These are phyloP conservation scores for Epichloe uncinata DNA, from an alignment of 2,329 filamentous ascomycete genomes.

Conservation along the genomic window DNA sequence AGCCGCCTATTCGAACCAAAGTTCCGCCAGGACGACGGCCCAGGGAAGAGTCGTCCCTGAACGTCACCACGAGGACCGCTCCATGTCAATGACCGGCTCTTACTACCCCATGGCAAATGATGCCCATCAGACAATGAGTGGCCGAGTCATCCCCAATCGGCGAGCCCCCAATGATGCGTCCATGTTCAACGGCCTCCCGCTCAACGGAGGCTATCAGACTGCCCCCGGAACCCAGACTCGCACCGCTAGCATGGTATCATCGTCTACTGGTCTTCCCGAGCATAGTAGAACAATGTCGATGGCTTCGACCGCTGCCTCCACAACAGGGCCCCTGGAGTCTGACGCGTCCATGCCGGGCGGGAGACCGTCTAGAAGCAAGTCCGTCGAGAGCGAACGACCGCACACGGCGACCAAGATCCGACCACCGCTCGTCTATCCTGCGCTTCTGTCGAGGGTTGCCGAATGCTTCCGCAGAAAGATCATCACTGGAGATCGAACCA, in stretches of 20 bases:
- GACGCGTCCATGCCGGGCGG: constrained; percentile 36
- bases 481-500: constrained; percentile 72
- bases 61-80: constrained; percentile 76
- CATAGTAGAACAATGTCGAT: constrained; percentile 71
- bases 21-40: constrained; percentile 67
- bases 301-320: constrained; percentile 69
- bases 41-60: constrained; percentile 88
- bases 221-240: constrained; percentile 42
- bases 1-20: constrained; percentile 51
- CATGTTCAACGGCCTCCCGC: constrained; percentile 22
- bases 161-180: constrained; percentile 31
- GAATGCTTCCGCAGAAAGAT: constrained; percentile 88
- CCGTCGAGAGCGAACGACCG: constrained; percentile 41
- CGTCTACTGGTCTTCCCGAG: constrained; percentile 33
- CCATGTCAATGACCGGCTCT: constrained; percentile 87
- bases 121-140: constrained; percentile 85
- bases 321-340: constrained; percentile 50
- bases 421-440: constrained; percentile 84
- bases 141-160: constrained; percentile 72
- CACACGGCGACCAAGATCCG: constrained; percentile 45
- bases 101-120: constrained; percentile 57
- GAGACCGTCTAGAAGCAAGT: constrained; percentile 44
- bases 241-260: constrained; percentile 50
- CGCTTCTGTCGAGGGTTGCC: constrained; percentile 81
- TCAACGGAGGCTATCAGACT: constrained; percentile 26